These are phyloP conservation scores for Yamadazyma blattariae DNA, from an alignment of 1,139 yeast genomes.

Conservation along the genomic window DNA sequence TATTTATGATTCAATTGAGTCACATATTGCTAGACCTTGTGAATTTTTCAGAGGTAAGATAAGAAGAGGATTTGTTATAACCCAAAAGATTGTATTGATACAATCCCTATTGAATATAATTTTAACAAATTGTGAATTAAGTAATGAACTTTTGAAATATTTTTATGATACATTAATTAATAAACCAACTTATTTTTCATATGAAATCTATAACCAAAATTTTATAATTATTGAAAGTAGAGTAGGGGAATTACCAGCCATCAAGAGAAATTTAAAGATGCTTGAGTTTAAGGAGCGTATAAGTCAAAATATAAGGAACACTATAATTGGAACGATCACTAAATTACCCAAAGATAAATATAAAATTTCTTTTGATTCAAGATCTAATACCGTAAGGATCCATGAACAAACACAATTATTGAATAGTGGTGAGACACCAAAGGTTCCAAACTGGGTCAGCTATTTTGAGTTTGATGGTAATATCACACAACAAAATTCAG, in stretches of 20 bases:
- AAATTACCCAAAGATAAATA: slow-evolving; percentile 1
- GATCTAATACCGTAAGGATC: not conserved
- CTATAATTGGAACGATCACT: slow-evolving; percentile 1
- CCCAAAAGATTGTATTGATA: slow-evolving; percentile 10
- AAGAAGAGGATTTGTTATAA: slow-evolving; percentile 5
- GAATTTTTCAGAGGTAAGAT: slow-evolving; percentile 12
- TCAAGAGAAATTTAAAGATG: not conserved
- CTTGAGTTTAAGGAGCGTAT: not conserved
- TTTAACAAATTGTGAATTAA: slow-evolving; percentile 8
- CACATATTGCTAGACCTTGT: slow-evolving; percentile 9
- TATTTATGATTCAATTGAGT: slow-evolving; percentile 2
- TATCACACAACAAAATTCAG: slow-evolving; percentile 8
- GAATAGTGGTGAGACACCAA: not conserved
- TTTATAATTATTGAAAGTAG: slow-evolving; percentile 3
- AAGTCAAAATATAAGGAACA: not conserved
- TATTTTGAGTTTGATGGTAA: slow-evolving; percentile 6
- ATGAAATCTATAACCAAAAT: slow-evolving; percentile 7
- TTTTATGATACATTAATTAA: slow-evolving; percentile 2
- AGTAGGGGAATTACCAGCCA: not conserved
- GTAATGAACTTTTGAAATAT: slow-evolving; percentile 1
- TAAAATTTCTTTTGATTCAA: not conserved
- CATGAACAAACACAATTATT: slow-evolving; percentile 2
- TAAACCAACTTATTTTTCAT: slow-evolving; percentile 12
- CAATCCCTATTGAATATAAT: slow-evolving; percentile 2
- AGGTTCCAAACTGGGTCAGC: slow-evolving; percentile 8